phyloP scores from a whole-genome alignment of 306 rosid genomes.

The Urtica urens region DNA sequence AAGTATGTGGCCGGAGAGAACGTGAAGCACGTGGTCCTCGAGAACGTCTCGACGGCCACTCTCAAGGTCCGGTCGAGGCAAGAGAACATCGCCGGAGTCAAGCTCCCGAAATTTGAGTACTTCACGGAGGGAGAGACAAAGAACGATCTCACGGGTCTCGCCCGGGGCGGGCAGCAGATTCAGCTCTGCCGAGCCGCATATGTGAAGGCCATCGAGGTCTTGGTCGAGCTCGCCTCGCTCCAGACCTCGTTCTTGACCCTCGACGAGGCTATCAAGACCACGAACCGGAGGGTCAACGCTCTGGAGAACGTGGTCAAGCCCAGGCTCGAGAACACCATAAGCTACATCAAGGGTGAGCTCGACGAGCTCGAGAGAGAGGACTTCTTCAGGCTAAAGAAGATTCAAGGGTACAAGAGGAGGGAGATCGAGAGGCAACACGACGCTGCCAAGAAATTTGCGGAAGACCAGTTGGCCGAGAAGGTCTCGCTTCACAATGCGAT shows the following conservation, averaged over 20 bases:
- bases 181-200: conserved; percentile 81
- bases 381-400: conserved; percentile 92
- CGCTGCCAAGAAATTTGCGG: conserved; percentile 33
- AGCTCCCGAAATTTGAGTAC: conserved; percentile 82
- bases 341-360: conserved; percentile 76
- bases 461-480: conserved; percentile 46
- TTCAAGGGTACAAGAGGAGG: conserved; percentile 77
- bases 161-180: conserved; percentile 90
- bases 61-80: conserved; percentile 72
- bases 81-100: conserved; percentile 87
- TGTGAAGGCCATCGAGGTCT: conserved; percentile 82
- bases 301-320: conserved; percentile 91
- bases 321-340: conserved; percentile 71
- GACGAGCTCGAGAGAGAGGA: conserved; percentile 96
- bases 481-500: conserved; percentile 41
- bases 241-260: conserved; percentile 92
- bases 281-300: conserved; percentile 89
- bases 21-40: conserved; percentile 75
- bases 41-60: conserved; percentile 69
- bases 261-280: conserved; percentile 86
- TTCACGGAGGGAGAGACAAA: conserved; percentile 54
- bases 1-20: conserved; percentile 92
- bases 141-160: conserved; percentile 90
- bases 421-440: conserved; percentile 62
- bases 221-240: conserved; percentile 92